These are phyloP conservation scores for Ophiostoma sp. DNA, from an alignment of 2,329 filamentous ascomycete genomes.

Conservation along the genomic window DNA sequence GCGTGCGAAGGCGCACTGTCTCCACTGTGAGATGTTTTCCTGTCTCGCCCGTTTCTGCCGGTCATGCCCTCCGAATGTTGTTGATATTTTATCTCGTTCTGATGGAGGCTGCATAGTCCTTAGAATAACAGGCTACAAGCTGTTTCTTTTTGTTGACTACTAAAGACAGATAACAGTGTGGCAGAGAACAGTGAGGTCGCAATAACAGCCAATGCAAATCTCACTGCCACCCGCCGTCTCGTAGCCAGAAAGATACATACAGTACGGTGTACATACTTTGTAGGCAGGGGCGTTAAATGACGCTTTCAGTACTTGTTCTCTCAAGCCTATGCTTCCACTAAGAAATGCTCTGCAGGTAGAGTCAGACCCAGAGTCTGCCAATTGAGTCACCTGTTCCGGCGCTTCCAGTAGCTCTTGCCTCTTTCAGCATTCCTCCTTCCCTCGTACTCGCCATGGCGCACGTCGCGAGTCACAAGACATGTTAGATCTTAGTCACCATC, in stretches of 20 bases:
- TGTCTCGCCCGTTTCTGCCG: neutral
- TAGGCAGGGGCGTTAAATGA: neutral
- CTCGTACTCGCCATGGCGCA: neutral
- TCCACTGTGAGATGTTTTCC: constrained; percentile 12
- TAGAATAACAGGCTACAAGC: too few species aligned
- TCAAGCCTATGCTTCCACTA: neutral
- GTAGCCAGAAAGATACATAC: neutral
- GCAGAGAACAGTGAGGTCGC: neutral
- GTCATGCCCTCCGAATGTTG: neutral
- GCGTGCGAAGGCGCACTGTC: constrained; percentile 1
- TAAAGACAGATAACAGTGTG: too few species aligned
- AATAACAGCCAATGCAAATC: neutral
- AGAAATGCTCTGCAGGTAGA: neutral
- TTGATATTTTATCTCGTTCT: neutral
- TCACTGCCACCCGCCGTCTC: neutral
- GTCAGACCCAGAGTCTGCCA: neutral
- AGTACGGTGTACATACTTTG: neutral
- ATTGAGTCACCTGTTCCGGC: constrained; percentile 5
- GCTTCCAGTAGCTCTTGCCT: constrained; percentile 2
- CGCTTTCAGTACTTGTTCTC: neutral
- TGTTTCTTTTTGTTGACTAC: neutral
- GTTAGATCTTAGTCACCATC: constrained; percentile 2
- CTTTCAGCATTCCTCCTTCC: neutral
- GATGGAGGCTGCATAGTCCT: too few species aligned
- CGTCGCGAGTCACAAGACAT: neutral